Percentiles rank a stretch among this genome's conserved stretches.
phyloP scores from a whole-genome alignment of 2,329 filamentous ascomycete genomes.

The Metarhizium guizhouense region DNA sequence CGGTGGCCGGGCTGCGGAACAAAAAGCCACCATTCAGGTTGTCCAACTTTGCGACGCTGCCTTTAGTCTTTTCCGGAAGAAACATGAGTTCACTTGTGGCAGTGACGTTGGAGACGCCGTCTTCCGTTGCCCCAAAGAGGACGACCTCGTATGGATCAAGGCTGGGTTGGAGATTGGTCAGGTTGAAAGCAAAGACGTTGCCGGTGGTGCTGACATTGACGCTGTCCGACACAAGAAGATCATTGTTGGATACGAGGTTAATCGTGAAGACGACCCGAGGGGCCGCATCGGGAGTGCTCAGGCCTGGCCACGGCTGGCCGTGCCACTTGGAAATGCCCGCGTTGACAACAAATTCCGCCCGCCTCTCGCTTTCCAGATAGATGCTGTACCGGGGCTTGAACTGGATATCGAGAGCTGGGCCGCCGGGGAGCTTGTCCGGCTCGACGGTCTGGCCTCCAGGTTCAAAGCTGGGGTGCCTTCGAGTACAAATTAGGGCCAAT shows the following conservation, averaged over 20 bases:
- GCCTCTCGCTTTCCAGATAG: constrained; percentile 31
- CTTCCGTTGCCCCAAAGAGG: constrained; percentile 23
- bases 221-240: constrained; percentile 23
- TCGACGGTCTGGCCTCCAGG: constrained; percentile 33
- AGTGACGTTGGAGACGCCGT: constrained; percentile 23
- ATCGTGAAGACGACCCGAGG: constrained; percentile 28
- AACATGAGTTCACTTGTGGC: constrained; percentile 29
- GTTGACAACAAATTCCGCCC: constrained; percentile 34
- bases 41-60: constrained; percentile 37
- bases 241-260: constrained; percentile 19
- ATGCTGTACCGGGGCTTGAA: constrained; percentile 37
- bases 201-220: constrained; percentile 25
- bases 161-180: constrained; percentile 25
- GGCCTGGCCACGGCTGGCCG: constrained; percentile 26
- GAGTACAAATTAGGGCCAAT: background rate
- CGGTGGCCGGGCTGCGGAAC: constrained; percentile 27
- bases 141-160: constrained; percentile 29
- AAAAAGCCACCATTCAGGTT: constrained; percentile 33
- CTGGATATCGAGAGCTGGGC: constrained; percentile 32
- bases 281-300: constrained; percentile 11
- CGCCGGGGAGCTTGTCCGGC: constrained; percentile 19
- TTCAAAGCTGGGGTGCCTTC: constrained; percentile 30
- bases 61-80: constrained; percentile 32
- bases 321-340: constrained; percentile 31
- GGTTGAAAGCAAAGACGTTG: constrained; percentile 27